Base-by-base conservation (phyloP, 2,329 filamentous ascomycete genomes). In the Aspergillus tamarii region DNA sequence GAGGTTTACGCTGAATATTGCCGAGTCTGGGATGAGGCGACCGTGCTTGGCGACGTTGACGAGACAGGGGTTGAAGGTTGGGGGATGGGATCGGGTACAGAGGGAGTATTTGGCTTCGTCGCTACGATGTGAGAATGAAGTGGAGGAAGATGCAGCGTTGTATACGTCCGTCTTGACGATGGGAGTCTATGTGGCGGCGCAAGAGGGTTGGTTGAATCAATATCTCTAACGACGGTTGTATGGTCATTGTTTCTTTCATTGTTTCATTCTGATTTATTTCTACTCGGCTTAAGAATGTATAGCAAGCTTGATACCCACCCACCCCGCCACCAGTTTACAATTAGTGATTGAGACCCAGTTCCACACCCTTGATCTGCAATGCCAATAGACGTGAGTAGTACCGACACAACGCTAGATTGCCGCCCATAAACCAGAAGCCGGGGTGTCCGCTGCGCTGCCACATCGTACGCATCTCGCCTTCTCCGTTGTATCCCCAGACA, bases 391-490 rank as follows among this genome's bases (percentile, higher is more conserved):
- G 82, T 0, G 87, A 90, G 69, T 83, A 90, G 63, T 87, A 89
- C 56, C 88, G 79, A 66, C 86, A 88, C 62, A 90, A 74, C 0
- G 87, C 87, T 41, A 91, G 70, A 69, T 89, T 91, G 0, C 89
- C 88, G 0, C 88, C 88, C 69, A 89, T 87, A 67, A 89, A 87
- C 88, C 88, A 91, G 65, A 91, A 87, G 0, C 88, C 88, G 0
- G 86, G 87, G 61, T 90, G 87, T 0, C 88, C 88, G 21, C 82
- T 88, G 30, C 78, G 78, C 61, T 84, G 82, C 87, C 88, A 91
- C 34, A 91, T 85, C 0, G 81, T 83, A 9, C 84, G 80, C 67
- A 85, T 82, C 77, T 91, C 83, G 3, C 83, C 83, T 60, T 84
- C 81, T 10, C 75, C 67, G 65, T 89, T 84, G 57, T 87, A 83